phyloP scores from a whole-genome alignment of 805 yeast species.

The Phaffomyces opuntiae region DNA sequence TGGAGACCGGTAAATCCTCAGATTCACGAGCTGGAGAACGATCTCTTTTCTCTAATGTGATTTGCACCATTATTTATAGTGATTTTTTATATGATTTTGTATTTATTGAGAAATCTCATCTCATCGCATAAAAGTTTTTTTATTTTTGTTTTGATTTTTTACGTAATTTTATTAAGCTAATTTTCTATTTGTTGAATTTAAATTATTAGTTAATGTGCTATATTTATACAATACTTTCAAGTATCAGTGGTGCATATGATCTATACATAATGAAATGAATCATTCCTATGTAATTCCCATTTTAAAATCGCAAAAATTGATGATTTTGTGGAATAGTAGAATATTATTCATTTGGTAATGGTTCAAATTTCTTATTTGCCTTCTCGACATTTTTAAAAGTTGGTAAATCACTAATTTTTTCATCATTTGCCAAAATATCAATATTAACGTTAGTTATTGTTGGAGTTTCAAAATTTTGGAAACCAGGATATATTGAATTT shows the following conservation, averaged over 20 bases:
- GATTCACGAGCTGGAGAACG: slow-evolving; percentile 5
- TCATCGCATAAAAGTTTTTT: slow-evolving; percentile 7
- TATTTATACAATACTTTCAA: background rate
- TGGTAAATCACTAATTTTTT: slow-evolving; percentile 39
- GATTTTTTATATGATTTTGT: background rate
- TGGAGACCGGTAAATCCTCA: background rate
- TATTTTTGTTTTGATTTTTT: background rate
- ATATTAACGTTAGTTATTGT: slow-evolving; percentile 30
- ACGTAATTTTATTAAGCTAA: background rate
- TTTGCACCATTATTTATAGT: slow-evolving; percentile 1
- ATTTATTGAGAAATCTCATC: background rate
- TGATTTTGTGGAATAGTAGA: too few species aligned
- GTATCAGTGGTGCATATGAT: too few species aligned
- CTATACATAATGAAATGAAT: background rate
- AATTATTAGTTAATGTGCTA: background rate
- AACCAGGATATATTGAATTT: slow-evolving; percentile 31
- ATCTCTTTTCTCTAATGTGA: slow-evolving; percentile 8
- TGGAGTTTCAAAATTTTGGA: slow-evolving; percentile 32
- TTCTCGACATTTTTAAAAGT: slow-evolving; percentile 59
- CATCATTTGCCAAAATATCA: slow-evolving; percentile 28
- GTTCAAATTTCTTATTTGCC: slow-evolving; percentile 29
- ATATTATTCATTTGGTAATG: background rate
- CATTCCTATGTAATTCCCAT: background rate
- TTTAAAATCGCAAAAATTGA: background rate
- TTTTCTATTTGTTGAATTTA: background rate